These are phyloP conservation scores for Schizochytrium sp. DNA, from an alignment of 108 stramenopile genomes.

Conservation along the genomic window DNA sequence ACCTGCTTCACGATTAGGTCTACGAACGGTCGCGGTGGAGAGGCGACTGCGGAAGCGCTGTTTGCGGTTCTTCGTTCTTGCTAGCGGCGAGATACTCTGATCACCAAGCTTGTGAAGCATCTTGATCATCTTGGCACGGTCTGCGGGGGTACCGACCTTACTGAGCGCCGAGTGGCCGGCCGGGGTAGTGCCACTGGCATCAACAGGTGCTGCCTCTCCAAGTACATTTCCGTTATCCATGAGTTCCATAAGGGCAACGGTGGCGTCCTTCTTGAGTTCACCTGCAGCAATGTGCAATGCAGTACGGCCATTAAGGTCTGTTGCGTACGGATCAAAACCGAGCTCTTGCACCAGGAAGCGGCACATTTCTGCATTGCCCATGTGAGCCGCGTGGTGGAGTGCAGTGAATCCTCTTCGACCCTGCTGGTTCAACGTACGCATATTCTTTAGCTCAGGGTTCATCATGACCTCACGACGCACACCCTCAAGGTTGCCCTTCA, in stretches of 20 bases:
- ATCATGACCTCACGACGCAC: background rate
- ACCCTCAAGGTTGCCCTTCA: background rate
- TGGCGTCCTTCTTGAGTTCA: background rate
- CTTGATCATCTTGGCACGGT: background rate
- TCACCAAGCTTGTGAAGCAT: background rate
- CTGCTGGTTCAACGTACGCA: constrained; percentile 30
- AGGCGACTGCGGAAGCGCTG: background rate
- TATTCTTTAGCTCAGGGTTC: background rate
- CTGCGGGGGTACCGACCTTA: background rate
- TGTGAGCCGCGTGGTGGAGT: constrained; percentile 83
- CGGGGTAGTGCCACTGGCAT: constrained; percentile 46
- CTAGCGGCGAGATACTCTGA: constrained; percentile 25
- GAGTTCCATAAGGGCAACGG: background rate
- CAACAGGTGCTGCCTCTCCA: constrained; percentile 23
- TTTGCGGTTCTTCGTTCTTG: background rate
- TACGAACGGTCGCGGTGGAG: constrained; percentile 1
- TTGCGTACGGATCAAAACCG: constrained; percentile 8
- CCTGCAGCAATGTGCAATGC: constrained; percentile 19
- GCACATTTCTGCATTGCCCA: constrained; percentile 78
- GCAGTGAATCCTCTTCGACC: constrained; percentile 83
- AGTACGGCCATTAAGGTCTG: background rate
- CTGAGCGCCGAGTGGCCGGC: constrained; percentile 22
- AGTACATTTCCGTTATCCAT: background rate
- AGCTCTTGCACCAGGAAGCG: constrained; percentile 68
- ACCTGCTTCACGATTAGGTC: background rate